These are phyloP conservation scores for Tuctoria greenei DNA, from an alignment of 176 grass and related monocot species.

Conservation along the genomic window DNA sequence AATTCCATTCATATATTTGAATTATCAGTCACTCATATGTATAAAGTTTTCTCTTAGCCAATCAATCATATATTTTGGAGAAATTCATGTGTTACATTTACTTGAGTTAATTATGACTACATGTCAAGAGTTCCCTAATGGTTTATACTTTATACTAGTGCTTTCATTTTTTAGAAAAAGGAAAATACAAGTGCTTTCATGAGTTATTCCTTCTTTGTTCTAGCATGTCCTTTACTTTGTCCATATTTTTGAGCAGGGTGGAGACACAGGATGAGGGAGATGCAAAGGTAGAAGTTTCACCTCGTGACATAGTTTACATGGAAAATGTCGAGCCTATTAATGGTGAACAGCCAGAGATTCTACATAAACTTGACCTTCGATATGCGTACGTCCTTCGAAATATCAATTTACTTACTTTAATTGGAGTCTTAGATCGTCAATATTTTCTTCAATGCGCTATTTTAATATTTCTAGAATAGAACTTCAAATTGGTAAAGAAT, in stretches of 20 bases:
- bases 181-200: conserved; percentile 16
- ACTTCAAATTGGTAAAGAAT: conserved; percentile 2
- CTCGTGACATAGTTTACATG: conserved; percentile 94
- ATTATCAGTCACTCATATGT: conserved; percentile 23
- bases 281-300: conserved; percentile 97
- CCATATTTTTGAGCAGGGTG: conserved; percentile 64
- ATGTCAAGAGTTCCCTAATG: background rate
- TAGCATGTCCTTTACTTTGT: conserved; percentile 28
- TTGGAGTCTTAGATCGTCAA: background rate
- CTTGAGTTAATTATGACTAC: conserved; percentile 8
- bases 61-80: conserved; percentile 1
- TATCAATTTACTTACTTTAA: conserved; percentile 32
- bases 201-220: conserved; percentile 21
- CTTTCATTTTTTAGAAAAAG: background rate
- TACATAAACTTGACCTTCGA: conserved; percentile 97
- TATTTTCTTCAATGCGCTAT: conserved; percentile 28
- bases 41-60: conserved; percentile 13
- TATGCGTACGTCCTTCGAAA: conserved; percentile 72
- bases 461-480: conserved; percentile 24
- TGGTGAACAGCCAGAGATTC: conserved; percentile 77
- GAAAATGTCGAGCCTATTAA: conserved; percentile 76
- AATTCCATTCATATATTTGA: conserved; percentile 11
- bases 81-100: conserved; percentile 1
- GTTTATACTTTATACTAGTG: background rate
- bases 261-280: conserved; percentile 99